Base-by-base conservation (phyloP, 768 basidiomycete genomes). In the Baorangia bicolor region DNA sequence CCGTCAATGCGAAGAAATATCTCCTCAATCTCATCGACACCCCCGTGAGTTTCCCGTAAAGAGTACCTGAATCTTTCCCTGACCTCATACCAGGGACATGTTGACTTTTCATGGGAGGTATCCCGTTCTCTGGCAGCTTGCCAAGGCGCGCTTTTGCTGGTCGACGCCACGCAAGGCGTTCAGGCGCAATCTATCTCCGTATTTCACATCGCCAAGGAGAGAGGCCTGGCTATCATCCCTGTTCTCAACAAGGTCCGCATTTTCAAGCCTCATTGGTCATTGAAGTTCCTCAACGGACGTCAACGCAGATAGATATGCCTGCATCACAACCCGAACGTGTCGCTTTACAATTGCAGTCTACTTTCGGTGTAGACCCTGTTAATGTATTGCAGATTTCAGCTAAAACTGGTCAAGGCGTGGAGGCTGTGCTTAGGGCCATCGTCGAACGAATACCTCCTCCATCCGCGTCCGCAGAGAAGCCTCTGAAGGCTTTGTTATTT, bases 101-200 rank as follows among this genome's bases (percentile, higher is more conserved):
- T 98, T 35, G 97, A 99, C 75, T 99, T 99, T 73, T 83, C 92
- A 55, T 97, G 94, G 86, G 96, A 98, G 72, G 93, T 99, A 33
- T 89, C 93, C 16, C 83, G 97, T 45, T 94, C 92, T 27, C 74
- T 98, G 38, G 87, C 93, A 4, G 94, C 96, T 31, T 97, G 91
- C 61, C 92, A 99, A 75, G 97, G 97, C 10, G 96, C 92, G 11
- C 69, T 87, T 39, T 69, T 87, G 35, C 74, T 98, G 63, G 94
- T 98, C 3, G 97, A 99, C 67, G 92, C 93, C n/a, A 93, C 92
- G 49, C 95, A 96, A 76, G 97, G 97, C 18, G 87, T 99, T 9
- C 97, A 99, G 73, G 97, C 97, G 0, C 97, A 99, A 73, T 94
- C 95, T 14, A 85, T 99, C 50, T 96, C 92, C 1, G 96, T 98